phyloP scores from a whole-genome alignment of 371 early-diverging fungal genomes.

The Haplosporangium sp. region DNA sequence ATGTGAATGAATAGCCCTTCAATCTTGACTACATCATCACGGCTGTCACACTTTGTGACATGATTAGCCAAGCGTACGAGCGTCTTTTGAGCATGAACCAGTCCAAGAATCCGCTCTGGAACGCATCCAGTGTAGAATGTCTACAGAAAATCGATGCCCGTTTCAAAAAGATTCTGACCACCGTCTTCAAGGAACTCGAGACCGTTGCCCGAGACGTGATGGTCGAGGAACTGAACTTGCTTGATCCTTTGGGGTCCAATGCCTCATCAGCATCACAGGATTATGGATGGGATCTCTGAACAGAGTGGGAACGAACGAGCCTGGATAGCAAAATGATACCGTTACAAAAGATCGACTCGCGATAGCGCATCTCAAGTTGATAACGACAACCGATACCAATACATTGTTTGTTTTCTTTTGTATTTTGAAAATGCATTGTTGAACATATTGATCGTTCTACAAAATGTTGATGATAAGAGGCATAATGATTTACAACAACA shows the following conservation, averaged over 20 bases:
- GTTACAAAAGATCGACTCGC: too few relatives aligned
- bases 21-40: constrained; percentile 41
- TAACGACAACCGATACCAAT: not conserved
- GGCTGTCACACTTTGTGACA: constrained; percentile 34
- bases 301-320: not conserved
- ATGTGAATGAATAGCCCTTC: constrained; percentile 23
- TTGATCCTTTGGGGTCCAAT: constrained; percentile 32
- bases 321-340: too few relatives aligned
- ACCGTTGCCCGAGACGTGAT: constrained; percentile 30
- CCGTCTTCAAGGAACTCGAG: constrained; percentile 37
- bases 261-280: constrained; percentile 7
- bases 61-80: constrained; percentile 29
- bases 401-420: not conserved
- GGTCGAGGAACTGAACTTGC: constrained; percentile 30
- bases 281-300: constrained; percentile 25
- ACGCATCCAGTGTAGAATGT: constrained; percentile 2
- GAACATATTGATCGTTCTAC: not conserved
- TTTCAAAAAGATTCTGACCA: constrained; percentile 42
- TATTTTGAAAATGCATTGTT: not conserved
- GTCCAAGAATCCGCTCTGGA: constrained; percentile 18
- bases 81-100: constrained; percentile 1
- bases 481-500: not conserved
- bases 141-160: constrained; percentile 33
- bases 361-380: too few relatives aligned
- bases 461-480: not conserved